Percentiles rank a stretch among this genome's conserved stretches.
Evolutionary conservation across 1,284 basidiomycete genomes (phyloP).

Genomic region (Cutaneotrichosporon sp.): DNA sequence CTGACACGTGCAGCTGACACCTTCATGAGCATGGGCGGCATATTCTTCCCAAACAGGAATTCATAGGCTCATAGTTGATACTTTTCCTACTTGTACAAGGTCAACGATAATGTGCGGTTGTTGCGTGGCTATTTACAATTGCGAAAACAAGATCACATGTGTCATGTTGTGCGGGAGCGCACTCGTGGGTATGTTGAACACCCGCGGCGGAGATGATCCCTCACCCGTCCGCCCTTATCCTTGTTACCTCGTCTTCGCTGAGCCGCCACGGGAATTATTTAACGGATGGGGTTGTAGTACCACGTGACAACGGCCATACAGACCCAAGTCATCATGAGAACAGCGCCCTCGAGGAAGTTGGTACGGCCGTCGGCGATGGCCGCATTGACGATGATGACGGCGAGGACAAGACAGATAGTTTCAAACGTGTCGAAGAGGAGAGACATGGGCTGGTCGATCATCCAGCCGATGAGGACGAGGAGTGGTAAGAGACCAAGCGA

Average conservation of each 20-base stretch:
- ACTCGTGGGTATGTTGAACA: not conserved
- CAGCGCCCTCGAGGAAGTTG: slow-evolving; percentile 69
- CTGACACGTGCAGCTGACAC: too few relatives aligned
- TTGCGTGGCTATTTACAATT: slow-evolving; percentile 6
- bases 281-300: slow-evolving; percentile 32
- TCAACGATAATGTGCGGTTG: slow-evolving; percentile 5
- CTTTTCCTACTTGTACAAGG: slow-evolving; percentile 4
- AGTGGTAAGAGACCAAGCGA: slow-evolving; percentile 79
- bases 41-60: not conserved
- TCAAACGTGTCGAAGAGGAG: slow-evolving; percentile 53
- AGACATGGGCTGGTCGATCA: slow-evolving; percentile 56
- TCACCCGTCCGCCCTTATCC: not conserved
- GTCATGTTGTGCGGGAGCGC: not conserved
- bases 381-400: slow-evolving; percentile 75
- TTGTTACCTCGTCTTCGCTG: not conserved
- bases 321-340: slow-evolving; percentile 57
- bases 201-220: not conserved
- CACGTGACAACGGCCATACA: slow-evolving; percentile 50
- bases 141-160: not conserved
- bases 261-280: slow-evolving; percentile 1
- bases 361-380: slow-evolving; percentile 79
- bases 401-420: slow-evolving; percentile 56
- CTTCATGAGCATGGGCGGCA: too few relatives aligned
- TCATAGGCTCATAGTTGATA: not conserved
- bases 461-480: slow-evolving; percentile 58